These are phyloP conservation scores for Chlorencoelia australis DNA, from an alignment of 2,329 filamentous ascomycete species.

Conservation along the genomic window DNA sequence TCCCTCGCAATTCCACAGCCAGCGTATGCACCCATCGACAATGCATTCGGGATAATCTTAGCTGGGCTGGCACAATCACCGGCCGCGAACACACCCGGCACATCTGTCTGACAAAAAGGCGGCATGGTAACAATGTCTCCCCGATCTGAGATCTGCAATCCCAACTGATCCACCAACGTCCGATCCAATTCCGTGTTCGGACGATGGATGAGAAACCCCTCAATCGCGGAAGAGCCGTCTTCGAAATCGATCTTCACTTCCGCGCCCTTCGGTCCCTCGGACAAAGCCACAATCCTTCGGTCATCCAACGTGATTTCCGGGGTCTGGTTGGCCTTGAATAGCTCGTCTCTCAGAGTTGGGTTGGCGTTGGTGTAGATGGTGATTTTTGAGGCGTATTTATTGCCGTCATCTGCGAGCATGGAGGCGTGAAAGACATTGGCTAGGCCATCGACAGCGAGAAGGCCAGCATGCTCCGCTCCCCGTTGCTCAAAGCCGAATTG, in stretches of 20 bases:
- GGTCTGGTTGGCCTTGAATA: not conserved
- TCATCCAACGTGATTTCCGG: not conserved
- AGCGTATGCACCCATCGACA: conserved; percentile 5
- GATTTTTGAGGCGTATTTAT: not conserved
- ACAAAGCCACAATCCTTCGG: not conserved
- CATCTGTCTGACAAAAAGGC: conserved; percentile 39
- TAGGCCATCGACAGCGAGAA: not conserved
- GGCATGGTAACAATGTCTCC: not conserved
- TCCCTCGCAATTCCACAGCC: conserved; percentile 3
- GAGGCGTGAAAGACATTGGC: not conserved
- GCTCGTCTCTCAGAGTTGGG: not conserved
- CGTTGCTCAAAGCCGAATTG: not conserved
- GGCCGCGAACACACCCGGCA: conserved; percentile 42
- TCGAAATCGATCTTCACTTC: not conserved
- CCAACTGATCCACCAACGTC: not conserved
- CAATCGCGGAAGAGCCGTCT: not conserved
- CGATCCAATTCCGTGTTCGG: not conserved
- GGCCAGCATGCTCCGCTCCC: not conserved
- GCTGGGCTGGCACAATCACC: conserved; percentile 34
- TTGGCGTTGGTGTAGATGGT: not conserved
- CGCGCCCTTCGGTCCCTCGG: not conserved
- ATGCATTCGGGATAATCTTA: conserved; percentile 11
- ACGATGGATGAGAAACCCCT: not conserved
- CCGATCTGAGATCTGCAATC: not conserved
- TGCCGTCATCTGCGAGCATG: not conserved